Base-by-base conservation (phyloP, 345 rosid species). In the Eutrema heterophyllum region DNA sequence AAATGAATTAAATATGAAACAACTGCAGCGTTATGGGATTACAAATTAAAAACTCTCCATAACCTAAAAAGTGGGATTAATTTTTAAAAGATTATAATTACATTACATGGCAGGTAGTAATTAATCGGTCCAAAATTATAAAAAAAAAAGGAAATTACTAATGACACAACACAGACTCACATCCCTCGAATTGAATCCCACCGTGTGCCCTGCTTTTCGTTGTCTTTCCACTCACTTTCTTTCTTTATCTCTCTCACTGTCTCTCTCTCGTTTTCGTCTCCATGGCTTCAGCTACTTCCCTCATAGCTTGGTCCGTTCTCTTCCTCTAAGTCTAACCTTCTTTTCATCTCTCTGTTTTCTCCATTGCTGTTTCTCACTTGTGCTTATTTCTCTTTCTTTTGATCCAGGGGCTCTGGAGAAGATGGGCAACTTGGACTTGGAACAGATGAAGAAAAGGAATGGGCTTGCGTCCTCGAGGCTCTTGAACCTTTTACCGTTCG, bases 371-470 rank as follows among this genome's bases (percentile, higher is more conserved):
- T 33, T 62, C 29, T 66, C 8, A 71, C 68, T 51, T 72, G n/a
- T 67, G 49, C 54, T 70, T 45, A 3, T 21, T 40, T 9, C 6
- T 41, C 36, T 30, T 35, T 30, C 13, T 9, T 41, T 54, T 50
- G 32, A 56, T 14, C 0, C 84, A 95, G 98, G 98, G 99, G 99
- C 45, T 73, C 98, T 12, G 98, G 98, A 49, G 99, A 96, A 80
- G 98, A 96, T 67, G 99, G 99, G 53, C 98, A 96, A 64, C 72
- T 96, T 67, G 98, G 99, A 45, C 82, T 92, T 58, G 99, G 98
- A 11, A 80, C 70, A 72, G 70, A 87, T 73, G 96, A 90, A 74
- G 98, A 90, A 66, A 90, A 82, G 69, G 93, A 92, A 68, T 76
- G 89, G 88, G 95, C 88, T 64, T 87, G 85, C 74, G 86, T 78